These are phyloP conservation scores for Phytophthora sansomeana DNA, from an alignment of 352 stramenopile species.

Conservation along the genomic window DNA sequence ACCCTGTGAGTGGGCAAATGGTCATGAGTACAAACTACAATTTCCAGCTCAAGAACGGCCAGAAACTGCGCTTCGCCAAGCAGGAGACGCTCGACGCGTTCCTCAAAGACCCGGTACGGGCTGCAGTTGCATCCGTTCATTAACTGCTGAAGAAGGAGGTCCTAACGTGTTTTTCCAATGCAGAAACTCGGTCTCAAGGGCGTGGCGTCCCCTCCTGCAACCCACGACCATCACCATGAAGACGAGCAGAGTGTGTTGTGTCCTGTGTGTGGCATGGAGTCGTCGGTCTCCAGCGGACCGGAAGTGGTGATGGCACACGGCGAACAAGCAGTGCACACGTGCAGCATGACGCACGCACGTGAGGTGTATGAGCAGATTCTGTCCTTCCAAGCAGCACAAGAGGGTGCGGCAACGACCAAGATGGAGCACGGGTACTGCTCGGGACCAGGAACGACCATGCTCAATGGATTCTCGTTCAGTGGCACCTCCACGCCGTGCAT, in stretches of 20 bases:
- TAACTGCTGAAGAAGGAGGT: background rate
- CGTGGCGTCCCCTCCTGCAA: slow-evolving; percentile 37
- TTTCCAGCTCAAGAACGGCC: slow-evolving; percentile 73
- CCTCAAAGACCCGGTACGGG: slow-evolving; percentile 51
- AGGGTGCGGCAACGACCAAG: slow-evolving; percentile 6
- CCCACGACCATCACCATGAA: slow-evolving; percentile 4
- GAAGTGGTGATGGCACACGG: slow-evolving; percentile 65
- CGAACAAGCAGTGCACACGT: slow-evolving; percentile 70
- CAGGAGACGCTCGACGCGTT: slow-evolving; percentile 64
- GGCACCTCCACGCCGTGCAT: slow-evolving; percentile 57
- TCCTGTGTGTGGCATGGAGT: slow-evolving; percentile 79
- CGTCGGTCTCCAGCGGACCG: slow-evolving; percentile 49
- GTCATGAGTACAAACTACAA: slow-evolving; percentile 68
- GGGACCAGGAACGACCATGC: slow-evolving; percentile 74
- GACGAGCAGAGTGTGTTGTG: slow-evolving; percentile 46
- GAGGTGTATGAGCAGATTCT: slow-evolving; percentile 65
- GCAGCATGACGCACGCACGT: slow-evolving; percentile 74
- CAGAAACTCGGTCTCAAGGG: slow-evolving; percentile 54
- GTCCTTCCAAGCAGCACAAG: slow-evolving; percentile 42
- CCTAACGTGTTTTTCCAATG: background rate
- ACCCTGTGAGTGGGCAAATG: slow-evolving; percentile 74
- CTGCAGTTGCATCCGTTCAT: background rate
- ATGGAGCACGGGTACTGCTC: slow-evolving; percentile 52
- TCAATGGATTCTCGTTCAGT: slow-evolving; percentile 73
- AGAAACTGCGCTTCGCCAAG: slow-evolving; percentile 66